Conservation (phyloP, 768 basidiomycete species). For the Suillus brevipes region DNA sequence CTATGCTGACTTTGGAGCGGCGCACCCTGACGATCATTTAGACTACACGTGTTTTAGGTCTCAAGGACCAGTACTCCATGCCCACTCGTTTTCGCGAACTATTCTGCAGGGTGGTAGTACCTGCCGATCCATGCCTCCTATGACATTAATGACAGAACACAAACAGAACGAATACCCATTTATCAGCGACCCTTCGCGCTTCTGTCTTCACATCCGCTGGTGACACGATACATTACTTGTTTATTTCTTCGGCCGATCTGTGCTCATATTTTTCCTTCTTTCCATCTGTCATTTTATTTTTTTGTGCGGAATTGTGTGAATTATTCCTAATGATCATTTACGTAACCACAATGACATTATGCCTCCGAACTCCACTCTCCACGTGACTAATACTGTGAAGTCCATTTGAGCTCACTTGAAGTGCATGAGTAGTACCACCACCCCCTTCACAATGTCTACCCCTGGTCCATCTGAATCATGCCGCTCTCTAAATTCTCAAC, state of each 20-base stretch:
- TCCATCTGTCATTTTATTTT: constrained; percentile 6
- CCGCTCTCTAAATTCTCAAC: constrained; percentile 70
- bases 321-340: constrained; percentile 10
- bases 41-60: constrained; percentile 16
- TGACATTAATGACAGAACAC: constrained; percentile 24
- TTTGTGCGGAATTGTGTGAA: constrained; percentile 11
- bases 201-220: constrained; percentile 7
- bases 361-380: not conserved
- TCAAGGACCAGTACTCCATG: constrained; percentile 23
- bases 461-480: constrained; percentile 31
- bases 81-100: constrained; percentile 10
- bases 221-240: constrained; percentile 8
- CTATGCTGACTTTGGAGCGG: constrained; percentile 11
- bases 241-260: constrained; percentile 1
- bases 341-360: not conserved
- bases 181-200: constrained; percentile 8
- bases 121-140: constrained; percentile 22
- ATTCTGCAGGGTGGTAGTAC: constrained; percentile 14
- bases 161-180: constrained; percentile 12
- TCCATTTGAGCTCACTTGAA: not conserved
- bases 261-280: not conserved
- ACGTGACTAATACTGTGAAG: not conserved
- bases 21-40: constrained; percentile 13
- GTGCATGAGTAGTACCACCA: not conserved
- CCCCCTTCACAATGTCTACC: constrained; percentile 28